These are phyloP conservation scores for Schizosaccharomyces pombe DNA, from an alignment of 805 yeast species.

Conservation along the genomic window ASM294v3 CU329670.1:5261001-5261500, in stretches of 20 bases:
- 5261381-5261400: not conserved
- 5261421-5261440: not conserved
- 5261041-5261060: constrained; percentile 55
- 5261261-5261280: not conserved
- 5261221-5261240: not conserved
- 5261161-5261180: not conserved
- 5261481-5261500: no score
- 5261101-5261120: not conserved
- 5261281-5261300: not conserved
- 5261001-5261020: constrained; percentile 37
- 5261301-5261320: not conserved
- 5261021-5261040: constrained; percentile 43
- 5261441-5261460: no score
- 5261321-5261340: not conserved
- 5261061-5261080: constrained; percentile 28
- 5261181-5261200: not conserved
- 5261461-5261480: no score
- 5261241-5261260: not conserved
- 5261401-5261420: not conserved
- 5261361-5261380: not conserved
- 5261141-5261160: not conserved
- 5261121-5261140: not conserved
- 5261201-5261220: not conserved
- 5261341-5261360: not conserved
- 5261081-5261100: constrained; percentile 4